Evolutionary conservation across 768 basidiomycete genomes (phyloP).

Genomic region (Boletus edulis): DNA sequence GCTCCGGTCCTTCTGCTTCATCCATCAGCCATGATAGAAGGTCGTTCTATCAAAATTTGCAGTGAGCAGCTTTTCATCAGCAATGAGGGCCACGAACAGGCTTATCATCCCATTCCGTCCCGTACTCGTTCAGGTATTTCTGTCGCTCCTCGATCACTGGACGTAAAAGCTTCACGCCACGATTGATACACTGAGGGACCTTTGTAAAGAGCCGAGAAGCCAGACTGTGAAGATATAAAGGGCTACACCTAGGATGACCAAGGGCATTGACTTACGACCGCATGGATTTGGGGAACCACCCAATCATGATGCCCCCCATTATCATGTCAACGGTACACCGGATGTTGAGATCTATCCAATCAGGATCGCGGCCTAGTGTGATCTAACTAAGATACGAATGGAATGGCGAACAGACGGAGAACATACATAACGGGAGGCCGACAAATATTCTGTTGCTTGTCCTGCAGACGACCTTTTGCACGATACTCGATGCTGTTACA

Average conservation of each 20-base stretch:
- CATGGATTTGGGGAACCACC: background rate
- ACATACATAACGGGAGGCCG: conserved; percentile 32
- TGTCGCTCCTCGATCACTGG: conserved; percentile 33
- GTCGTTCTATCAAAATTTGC: conserved; percentile 25
- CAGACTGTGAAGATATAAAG: background rate
- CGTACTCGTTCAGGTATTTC: conserved; percentile 20
- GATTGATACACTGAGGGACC: background rate
- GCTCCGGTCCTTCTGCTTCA: conserved; percentile 18
- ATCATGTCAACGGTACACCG: conserved; percentile 31
- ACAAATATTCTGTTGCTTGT: background rate
- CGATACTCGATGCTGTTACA: background rate
- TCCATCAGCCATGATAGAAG: conserved; percentile 34
- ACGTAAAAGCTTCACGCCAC: conserved; percentile 17
- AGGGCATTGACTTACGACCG: background rate
- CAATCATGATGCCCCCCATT: background rate
- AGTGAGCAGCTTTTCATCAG: background rate
- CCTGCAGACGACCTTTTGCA: background rate
- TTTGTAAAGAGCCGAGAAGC: background rate
- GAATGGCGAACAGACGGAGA: background rate
- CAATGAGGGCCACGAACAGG: conserved; percentile 25
- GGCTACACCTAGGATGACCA: background rate
- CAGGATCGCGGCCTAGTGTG: conserved; percentile 37
- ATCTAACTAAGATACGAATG: background rate
- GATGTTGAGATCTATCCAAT: conserved; percentile 33
- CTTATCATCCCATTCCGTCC: conserved; percentile 28